phyloP scores from a whole-genome alignment of 495 filamentous ascomycete genomes.

The Podospora fimiseda region DNA sequence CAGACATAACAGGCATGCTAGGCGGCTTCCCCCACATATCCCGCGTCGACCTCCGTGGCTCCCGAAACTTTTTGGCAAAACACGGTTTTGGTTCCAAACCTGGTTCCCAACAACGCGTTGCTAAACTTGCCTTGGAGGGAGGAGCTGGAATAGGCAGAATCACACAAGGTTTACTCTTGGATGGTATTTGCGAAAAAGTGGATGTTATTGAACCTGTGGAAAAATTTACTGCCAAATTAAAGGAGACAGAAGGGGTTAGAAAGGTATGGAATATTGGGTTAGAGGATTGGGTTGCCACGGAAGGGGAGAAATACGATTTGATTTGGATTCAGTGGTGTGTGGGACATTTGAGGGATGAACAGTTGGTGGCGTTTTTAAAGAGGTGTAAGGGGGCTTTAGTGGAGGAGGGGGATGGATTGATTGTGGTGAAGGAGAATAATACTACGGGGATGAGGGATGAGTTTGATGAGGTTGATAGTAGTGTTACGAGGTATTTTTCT shows the following conservation, averaged over 20 bases:
- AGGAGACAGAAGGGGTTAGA: constrained; percentile 45
- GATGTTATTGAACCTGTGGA: constrained; percentile 51
- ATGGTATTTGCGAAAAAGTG: constrained; percentile 17
- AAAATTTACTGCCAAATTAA: constrained; percentile 50
- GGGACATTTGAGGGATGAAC: constrained; percentile 77
- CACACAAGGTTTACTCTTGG: constrained; percentile 36
- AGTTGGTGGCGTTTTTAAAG: constrained; percentile 61
- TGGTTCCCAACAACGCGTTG: constrained; percentile 21
- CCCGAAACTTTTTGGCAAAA: constrained; percentile 69
- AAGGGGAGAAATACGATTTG: constrained; percentile 50
- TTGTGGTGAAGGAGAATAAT: constrained; percentile 87
- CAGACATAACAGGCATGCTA: constrained; percentile 74
- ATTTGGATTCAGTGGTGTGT: constrained; percentile 87
- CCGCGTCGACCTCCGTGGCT: constrained; percentile 70
- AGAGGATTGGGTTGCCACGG: constrained; percentile 61
- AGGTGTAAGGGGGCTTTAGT: constrained; percentile 54
- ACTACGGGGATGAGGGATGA: constrained; percentile 58
- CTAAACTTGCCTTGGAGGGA: constrained; percentile 46
- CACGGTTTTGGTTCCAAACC: constrained; percentile 48
- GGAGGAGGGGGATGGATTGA: constrained; percentile 35
- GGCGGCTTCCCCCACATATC: constrained; percentile 60
- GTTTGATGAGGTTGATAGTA: constrained; percentile 72
- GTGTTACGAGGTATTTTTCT: constrained; percentile 68
- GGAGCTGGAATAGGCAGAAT: constrained; percentile 57
- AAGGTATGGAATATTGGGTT: constrained; percentile 64